Base-by-base conservation (phyloP, 1,139 yeast species). In the Meyerozyma athensensis region DNA sequence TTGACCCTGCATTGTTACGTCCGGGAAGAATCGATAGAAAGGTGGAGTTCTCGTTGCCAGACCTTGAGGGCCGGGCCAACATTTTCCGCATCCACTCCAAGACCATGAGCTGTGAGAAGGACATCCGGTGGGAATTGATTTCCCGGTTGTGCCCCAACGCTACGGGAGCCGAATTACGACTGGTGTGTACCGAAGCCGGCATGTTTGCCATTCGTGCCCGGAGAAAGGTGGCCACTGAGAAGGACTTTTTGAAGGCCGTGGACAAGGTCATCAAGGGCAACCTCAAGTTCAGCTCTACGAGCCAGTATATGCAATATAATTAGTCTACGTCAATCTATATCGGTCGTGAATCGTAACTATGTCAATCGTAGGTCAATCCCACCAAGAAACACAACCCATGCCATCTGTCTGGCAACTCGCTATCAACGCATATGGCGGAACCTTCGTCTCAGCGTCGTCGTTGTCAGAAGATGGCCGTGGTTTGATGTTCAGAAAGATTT, bases 181-280 rank as follows among this genome's bases (percentile, higher is more conserved):
- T 57, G 23, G 53, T 49, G 23, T 89, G 97, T 63, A 90, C 97
- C 2, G 97, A 90, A 63, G 97, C 97, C 5, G 99, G 98, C 53
- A 92, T 92, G 98, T 92, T 89, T 72, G 98, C 98, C 37, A 92
- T 92, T 43, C 81, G 99, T 57, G 96, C 97, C 13, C 81, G 98
- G 64, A 79, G 97, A 70, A 92, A 92, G 74, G 96, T 92, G 39
- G 97, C 98, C 30, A 84, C 92, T 36, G 98, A 92, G 63, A 92
- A 92, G 72, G 98, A 92, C 63, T 92, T 92, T 73, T 72, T 92
- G 54, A 87, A 92, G 53, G 96, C 98, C 22, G 98, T 92, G 39
- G 97, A 94, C 53, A 92, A 92, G 74, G 99, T 92, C 46, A 92
- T 92, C 58, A 92, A 90, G 74, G 97, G 98, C 54, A 92, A 94